Base-by-base conservation (phyloP, 2,329 filamentous ascomycete species). In the Aspergillus novoparasiticus region DNA sequence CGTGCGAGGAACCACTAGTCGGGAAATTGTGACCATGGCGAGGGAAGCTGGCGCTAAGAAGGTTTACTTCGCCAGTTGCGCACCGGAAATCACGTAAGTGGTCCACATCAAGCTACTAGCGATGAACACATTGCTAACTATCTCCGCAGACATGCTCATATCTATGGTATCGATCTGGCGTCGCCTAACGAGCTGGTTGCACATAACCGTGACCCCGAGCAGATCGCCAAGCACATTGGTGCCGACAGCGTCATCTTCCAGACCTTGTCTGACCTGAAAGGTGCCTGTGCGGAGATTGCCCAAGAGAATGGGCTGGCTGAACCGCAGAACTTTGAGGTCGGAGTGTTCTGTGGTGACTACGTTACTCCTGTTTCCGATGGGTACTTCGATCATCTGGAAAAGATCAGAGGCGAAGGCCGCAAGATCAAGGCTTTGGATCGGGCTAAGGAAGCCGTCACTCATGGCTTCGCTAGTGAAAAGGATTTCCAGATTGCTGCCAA, bases 321-420 rank as follows among this genome's bases (percentile, higher is more conserved):
- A 83, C 80, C 79, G 5, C 70, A 86, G 66, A 83, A 89, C 60
- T 97, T 97, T 69, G 94, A 98, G 75, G 89, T 96, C 2, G 94
- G 94, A 59, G 94, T 97, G 10, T 97, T 98, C 81, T 93, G 89
- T 73, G 94, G 94, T 53, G 87, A 89, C 67, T 97, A 97, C 78
- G 84, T 92, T 65, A 97, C 94, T 0, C 87, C 88, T 0, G 90
- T 97, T 1, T 86, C 90, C 1, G 85, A 89, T 8, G 89, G 86
- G 43, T 97, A 97, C 80, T 95, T 97, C 69, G 87, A 92, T 68
- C 91, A 93, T 71, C 83, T 96, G 6, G 89, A 92, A 78, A 82
- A 85, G 63, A 79, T 93, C 21, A 85, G 92, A 59, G 90, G 90
- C 54, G 89, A 92, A 76, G 89, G 86, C 66, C 83, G 85, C 66